These are phyloP conservation scores for Candida verbasci DNA, from an alignment of 805 yeast genomes.

Conservation along the genomic window DNA sequence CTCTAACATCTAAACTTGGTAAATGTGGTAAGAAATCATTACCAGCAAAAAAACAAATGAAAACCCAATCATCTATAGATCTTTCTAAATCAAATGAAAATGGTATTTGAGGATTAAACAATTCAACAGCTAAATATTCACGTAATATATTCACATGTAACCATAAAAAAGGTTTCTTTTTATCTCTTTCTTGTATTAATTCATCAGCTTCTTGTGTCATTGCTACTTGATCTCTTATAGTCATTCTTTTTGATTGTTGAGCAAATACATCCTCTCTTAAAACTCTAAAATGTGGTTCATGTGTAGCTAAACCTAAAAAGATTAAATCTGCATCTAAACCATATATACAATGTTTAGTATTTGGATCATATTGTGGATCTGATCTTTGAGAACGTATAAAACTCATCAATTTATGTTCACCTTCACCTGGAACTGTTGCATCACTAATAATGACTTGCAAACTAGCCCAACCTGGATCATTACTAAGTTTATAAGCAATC, in stretches of 20 bases:
- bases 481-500: constrained; percentile 83
- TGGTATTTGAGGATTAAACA: constrained; percentile 62
- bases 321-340: constrained; percentile 98
- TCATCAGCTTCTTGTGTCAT: constrained; percentile 58
- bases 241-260: constrained; percentile 50
- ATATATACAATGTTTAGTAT: constrained; percentile 92
- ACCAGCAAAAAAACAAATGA: constrained; percentile 97
- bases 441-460: constrained; percentile 89
- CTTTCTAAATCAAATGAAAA: constrained; percentile 85
- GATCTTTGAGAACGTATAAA: constrained; percentile 87
- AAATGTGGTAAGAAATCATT: constrained; percentile 96
- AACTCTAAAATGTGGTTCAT: constrained; percentile 93
- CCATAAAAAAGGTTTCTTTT: constrained; percentile 88
- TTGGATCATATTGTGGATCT: constrained; percentile 84
- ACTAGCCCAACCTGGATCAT: constrained; percentile 91
- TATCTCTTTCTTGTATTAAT: constrained; percentile 37
- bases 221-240: constrained; percentile 45
- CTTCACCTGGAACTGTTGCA: constrained; percentile 98
- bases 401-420: constrained; percentile 97
- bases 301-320: constrained; percentile 93
- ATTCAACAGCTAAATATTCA: constrained; percentile 82
- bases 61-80: constrained; percentile 98
- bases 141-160: constrained; percentile 81
- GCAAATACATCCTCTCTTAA: constrained; percentile 96
- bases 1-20: constrained; percentile 92